phyloP scores from a whole-genome alignment of 192 early-diverging fungal genomes.

The Gryganskiella cystojenkinii region DNA sequence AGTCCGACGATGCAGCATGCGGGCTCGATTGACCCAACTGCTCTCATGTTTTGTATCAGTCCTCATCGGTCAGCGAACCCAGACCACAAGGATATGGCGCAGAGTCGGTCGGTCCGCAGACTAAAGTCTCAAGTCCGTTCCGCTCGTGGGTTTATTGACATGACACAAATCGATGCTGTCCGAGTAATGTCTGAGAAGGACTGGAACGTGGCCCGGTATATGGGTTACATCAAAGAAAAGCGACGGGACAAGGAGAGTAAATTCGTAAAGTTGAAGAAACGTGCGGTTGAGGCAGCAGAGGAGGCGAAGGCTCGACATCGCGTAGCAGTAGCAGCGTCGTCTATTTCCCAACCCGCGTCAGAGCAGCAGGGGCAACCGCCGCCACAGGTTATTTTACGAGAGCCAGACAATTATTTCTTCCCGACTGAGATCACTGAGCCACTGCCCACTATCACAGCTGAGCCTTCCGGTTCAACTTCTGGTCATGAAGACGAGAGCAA shows the following conservation, averaged over 20 bases:
- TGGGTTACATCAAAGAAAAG: constrained; percentile 19
- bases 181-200: constrained; percentile 27
- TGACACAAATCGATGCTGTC: constrained; percentile 29
- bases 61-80: constrained; percentile 45
- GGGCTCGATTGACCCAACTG: constrained; percentile 23
- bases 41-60: constrained; percentile 45
- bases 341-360: too few relatives aligned
- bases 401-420: constrained; percentile 45
- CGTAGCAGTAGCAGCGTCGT: too few relatives aligned
- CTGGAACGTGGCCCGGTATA: constrained; percentile 20
- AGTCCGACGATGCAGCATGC: constrained; percentile 40
- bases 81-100: constrained; percentile 44
- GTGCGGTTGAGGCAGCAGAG: constrained; percentile 1
- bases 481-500: neutral
- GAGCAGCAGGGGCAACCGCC: neutral
- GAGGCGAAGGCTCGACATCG: constrained; percentile 2
- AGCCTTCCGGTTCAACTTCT: neutral
- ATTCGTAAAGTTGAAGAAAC: neutral
- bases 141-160: constrained; percentile 42
- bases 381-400: constrained; percentile 7
- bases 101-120: constrained; percentile 42
- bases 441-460: neutral
- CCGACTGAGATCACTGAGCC: constrained; percentile 10
- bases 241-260: neutral
- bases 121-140: constrained; percentile 41